Conservation (phyloP, 1,139 yeast species). For the Yamadazyma triangularis region DNA sequence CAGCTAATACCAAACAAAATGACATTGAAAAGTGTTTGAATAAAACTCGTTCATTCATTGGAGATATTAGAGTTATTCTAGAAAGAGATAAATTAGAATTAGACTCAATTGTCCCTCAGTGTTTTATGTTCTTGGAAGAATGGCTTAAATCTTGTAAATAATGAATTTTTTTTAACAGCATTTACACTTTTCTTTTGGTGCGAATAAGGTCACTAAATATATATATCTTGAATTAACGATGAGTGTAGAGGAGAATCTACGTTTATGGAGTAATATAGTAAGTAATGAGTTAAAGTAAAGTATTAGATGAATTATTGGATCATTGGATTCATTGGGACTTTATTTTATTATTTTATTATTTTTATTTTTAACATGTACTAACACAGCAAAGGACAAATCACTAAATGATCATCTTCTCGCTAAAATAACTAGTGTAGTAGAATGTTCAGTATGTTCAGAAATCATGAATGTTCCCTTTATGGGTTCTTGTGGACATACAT, state of each 20-base stretch:
- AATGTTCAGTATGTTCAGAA: slow-evolving; percentile 43
- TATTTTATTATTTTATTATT: too few relatives aligned
- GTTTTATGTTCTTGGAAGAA: not conserved
- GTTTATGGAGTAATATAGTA: too few relatives aligned
- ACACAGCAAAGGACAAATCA: slow-evolving; percentile 2
- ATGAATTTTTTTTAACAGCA: too few relatives aligned
- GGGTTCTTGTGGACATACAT: slow-evolving; percentile 41
- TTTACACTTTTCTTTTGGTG: too few relatives aligned
- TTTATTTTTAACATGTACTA: too few relatives aligned
- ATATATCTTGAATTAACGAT: too few relatives aligned
- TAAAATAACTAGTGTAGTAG: slow-evolving; percentile 18
- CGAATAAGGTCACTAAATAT: too few relatives aligned
- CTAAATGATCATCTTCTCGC: slow-evolving; percentile 4
- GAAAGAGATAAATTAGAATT: slow-evolving; percentile 27
- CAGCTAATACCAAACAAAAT: not conserved
- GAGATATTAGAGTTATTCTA: slow-evolving; percentile 28
- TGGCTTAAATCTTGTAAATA: not conserved
- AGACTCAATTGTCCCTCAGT: slow-evolving; percentile 1
- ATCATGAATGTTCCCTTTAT: slow-evolving; percentile 42
- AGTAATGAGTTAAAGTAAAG: too few relatives aligned
- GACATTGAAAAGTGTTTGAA: slow-evolving; percentile 6
- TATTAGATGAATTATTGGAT: too few relatives aligned
- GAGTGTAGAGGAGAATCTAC: too few relatives aligned
- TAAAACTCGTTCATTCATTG: slow-evolving; percentile 27
- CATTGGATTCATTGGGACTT: too few relatives aligned